Evolutionary conservation across 2,329 filamentous ascomycete genomes (phyloP), one percentile per base, ranked within the genome.

Genomic region (Sarocladium strictum): DNA sequence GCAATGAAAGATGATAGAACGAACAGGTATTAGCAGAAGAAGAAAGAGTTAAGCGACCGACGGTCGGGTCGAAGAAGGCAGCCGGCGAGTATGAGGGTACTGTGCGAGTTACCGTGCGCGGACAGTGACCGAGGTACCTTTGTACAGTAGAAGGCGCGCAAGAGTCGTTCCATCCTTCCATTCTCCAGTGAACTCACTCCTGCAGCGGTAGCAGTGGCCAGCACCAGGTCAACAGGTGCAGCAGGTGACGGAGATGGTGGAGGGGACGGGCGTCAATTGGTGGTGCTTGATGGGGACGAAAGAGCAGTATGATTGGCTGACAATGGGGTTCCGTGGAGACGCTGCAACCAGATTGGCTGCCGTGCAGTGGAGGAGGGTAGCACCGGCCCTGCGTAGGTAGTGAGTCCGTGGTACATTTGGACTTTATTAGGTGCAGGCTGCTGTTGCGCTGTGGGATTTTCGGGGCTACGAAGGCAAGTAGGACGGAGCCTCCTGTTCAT

Each of bases 121-220:
- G 47, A 51, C 47, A 33, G 47, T 51, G 27, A 17, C 27, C 47
- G 27, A 51, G 47, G 47, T 51, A 51, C 47, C 29, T 33, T 51
- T 33, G 14, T n/a, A n/a, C n/a, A n/a, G n/a, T n/a, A n/a, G 47
- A 9, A 33, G 47, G 11, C 7, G 47, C 5, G 10, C n/a, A 3
- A 33, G 27, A 21, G 24, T 11, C 47, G 47, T 27, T 35, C 26
- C 26, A 15, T 15, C 47, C 17, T 32, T 49, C 15, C 24, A 5
- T 12, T 6, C 27, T 51, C 47, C 29, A 35, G 47, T 15, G 40
- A n/a, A 38, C 21, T 43, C 9, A 29, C 23, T 47, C 21, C 15
- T 23, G 43, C 23, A 47, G 23, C 43, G 43, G 43, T 47, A 17
- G 24, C 43, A 47, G 43, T 29, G 43, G 40, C 12, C 35, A 38